Conservation (phyloP, 108 stramenopile species). For the Discostella stelligeroides region DNA sequence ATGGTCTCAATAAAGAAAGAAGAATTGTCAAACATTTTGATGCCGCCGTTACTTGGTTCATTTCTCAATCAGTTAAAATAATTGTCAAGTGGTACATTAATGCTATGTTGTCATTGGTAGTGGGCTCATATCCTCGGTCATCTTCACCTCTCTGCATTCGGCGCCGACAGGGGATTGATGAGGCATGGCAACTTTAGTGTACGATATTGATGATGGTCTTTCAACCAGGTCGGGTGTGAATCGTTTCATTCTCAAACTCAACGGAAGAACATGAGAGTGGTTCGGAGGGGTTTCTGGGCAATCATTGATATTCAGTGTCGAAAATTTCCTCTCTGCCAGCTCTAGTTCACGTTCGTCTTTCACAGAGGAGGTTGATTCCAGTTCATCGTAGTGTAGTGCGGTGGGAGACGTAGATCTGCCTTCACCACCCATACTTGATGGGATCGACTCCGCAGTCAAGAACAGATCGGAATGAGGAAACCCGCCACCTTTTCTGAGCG, state of each 20-base stretch:
- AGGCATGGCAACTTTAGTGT: slow-evolving; percentile 14
- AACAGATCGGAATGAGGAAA: slow-evolving; percentile 31
- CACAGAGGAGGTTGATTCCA: neutral
- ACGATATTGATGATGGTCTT: slow-evolving; percentile 6
- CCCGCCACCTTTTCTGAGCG: slow-evolving; percentile 31
- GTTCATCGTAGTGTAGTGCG: no score
- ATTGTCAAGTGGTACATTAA: no score
- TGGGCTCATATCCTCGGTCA: no score
- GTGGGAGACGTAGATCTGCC: no score
- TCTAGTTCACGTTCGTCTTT: slow-evolving; percentile 15
- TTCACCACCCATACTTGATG: slow-evolving; percentile 42
- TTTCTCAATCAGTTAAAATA: slow-evolving; percentile 19
- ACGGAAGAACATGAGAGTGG: slow-evolving; percentile 1
- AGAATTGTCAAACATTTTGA: slow-evolving; percentile 30
- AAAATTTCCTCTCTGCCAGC: neutral
- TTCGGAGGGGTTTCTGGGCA: neutral
- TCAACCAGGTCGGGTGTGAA: slow-evolving; percentile 16
- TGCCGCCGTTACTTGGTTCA: slow-evolving; percentile 32
- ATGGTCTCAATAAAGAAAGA: slow-evolving; percentile 16
- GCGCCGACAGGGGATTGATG: slow-evolving; percentile 6
- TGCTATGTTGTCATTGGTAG: no score
- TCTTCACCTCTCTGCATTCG: no score
- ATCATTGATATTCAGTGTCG: neutral
- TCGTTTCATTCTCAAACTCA: slow-evolving; percentile 19
- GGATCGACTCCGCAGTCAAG: slow-evolving; percentile 44